Percentiles rank a stretch among this genome's conserved stretches.
These are phyloP conservation scores for Punica granatum DNA, from an alignment of 345 rosid genomes.

Conservation along the genomic window DNA sequence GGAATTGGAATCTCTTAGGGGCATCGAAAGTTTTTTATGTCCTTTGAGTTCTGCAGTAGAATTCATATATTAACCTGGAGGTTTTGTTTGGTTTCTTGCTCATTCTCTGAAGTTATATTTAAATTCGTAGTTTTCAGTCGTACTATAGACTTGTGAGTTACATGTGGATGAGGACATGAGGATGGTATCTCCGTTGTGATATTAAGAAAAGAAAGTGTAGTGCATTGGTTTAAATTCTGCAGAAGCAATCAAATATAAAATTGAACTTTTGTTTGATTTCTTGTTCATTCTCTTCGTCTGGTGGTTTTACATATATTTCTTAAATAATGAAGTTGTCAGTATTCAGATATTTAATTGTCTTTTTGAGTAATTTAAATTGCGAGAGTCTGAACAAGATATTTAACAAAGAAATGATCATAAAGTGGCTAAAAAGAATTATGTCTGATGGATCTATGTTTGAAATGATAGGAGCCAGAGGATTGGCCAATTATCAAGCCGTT, in stretches of 20 bases:
- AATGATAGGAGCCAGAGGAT: constrained; percentile 53
- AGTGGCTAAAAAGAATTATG: background rate
- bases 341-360: background rate
- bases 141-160: background rate
- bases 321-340: background rate
- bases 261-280: background rate
- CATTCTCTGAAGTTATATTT: background rate
- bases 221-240: background rate
- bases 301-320: background rate
- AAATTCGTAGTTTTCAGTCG: background rate
- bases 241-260: background rate
- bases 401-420: background rate
- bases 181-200: background rate
- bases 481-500: constrained; percentile 91
- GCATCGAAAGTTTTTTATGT: background rate
- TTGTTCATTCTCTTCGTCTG: constrained; percentile 3
- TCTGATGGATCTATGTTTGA: constrained; percentile 5
- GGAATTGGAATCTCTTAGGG: background rate
- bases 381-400: background rate
- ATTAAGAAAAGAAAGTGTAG: background rate
- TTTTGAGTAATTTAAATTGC: background rate
- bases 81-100: background rate
- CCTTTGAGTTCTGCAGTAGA: background rate
- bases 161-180: background rate
- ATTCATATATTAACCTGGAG: background rate